A percentile compares a stretch with the other conserved stretches of the same genome.
Evolutionary conservation across 768 basidiomycete species (phyloP).

Genomic region (Lactifluus hygrophoroides): DNA sequence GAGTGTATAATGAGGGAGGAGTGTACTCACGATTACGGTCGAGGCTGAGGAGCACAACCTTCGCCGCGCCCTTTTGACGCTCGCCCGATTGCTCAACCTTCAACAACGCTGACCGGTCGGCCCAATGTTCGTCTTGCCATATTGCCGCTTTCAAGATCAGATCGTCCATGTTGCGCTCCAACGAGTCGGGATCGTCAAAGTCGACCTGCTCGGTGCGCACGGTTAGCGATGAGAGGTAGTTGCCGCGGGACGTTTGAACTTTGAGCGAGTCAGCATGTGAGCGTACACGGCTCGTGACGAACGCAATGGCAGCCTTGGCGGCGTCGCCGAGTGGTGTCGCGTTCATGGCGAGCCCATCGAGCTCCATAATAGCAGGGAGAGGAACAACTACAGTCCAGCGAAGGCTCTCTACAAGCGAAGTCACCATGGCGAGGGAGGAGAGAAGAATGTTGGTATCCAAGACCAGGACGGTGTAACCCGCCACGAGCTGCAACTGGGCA

Average conservation of each 20-base stretch:
- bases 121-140: slow-evolving; percentile 92
- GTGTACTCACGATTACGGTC: slow-evolving; percentile 78
- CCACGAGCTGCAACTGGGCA: slow-evolving; percentile 47
- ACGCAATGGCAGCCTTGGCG: slow-evolving; percentile 63
- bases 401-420: slow-evolving; percentile 67
- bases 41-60: slow-evolving; percentile 83
- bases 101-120: slow-evolving; percentile 72
- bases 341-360: slow-evolving; percentile 79
- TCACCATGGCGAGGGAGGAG: slow-evolving; percentile 66
- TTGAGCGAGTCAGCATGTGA: slow-evolving; percentile 73
- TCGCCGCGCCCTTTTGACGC: slow-evolving; percentile 46
- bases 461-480: slow-evolving; percentile 86
- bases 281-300: slow-evolving; percentile 68
- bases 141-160: slow-evolving; percentile 85
- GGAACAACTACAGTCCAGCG: slow-evolving; percentile 88
- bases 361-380: slow-evolving; percentile 92
- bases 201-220: slow-evolving; percentile 82
- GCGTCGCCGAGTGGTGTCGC: slow-evolving; percentile 58
- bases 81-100: slow-evolving; percentile 25
- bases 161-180: slow-evolving; percentile 87
- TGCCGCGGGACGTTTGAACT: slow-evolving; percentile 91
- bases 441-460: slow-evolving; percentile 94
- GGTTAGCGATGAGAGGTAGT: slow-evolving; percentile 76
- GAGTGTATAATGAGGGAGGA: neutral
- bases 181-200: slow-evolving; percentile 38